A percentile compares a stretch with the other conserved stretches of the same genome.
These are phyloP conservation scores for Erodium moschatum DNA, from an alignment of 441 rosid genomes.

Conservation along the genomic window DNA sequence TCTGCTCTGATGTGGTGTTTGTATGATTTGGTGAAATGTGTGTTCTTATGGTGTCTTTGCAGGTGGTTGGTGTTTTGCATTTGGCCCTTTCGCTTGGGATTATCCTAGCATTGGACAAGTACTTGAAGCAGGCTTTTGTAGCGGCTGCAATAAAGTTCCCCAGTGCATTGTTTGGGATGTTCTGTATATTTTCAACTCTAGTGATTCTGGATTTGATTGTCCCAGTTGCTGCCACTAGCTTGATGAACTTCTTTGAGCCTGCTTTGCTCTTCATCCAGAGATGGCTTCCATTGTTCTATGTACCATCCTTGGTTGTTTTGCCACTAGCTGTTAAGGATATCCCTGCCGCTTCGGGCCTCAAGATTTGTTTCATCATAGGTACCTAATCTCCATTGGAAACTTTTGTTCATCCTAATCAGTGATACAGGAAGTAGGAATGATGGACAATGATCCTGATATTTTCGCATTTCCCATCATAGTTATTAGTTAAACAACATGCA, in stretches of 20 bases:
- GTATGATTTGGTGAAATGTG: not conserved
- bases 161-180: constrained; percentile 93
- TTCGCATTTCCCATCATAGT: not conserved
- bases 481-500: not conserved
- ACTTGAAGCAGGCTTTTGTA: constrained; percentile 64
- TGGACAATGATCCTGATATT: too few relatives aligned
- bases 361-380: constrained; percentile 80
- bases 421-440: not conserved
- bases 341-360: constrained; percentile 84
- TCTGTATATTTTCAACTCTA: constrained; percentile 79
- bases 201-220: constrained; percentile 50
- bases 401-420: not conserved
- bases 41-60: not conserved
- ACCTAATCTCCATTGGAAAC: not conserved
- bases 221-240: constrained; percentile 57
- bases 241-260: constrained; percentile 80
- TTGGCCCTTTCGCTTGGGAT: constrained; percentile 68
- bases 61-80: constrained; percentile 62
- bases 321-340: constrained; percentile 86
- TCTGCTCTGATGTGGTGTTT: not conserved
- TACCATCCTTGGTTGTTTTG: constrained; percentile 81
- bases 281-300: constrained; percentile 96
- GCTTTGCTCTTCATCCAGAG: constrained; percentile 78
- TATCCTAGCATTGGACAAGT: constrained; percentile 62
- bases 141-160: constrained; percentile 89